phyloP scores from a whole-genome alignment of 352 stramenopile genomes.

The Phytophthora aleatoria region DNA sequence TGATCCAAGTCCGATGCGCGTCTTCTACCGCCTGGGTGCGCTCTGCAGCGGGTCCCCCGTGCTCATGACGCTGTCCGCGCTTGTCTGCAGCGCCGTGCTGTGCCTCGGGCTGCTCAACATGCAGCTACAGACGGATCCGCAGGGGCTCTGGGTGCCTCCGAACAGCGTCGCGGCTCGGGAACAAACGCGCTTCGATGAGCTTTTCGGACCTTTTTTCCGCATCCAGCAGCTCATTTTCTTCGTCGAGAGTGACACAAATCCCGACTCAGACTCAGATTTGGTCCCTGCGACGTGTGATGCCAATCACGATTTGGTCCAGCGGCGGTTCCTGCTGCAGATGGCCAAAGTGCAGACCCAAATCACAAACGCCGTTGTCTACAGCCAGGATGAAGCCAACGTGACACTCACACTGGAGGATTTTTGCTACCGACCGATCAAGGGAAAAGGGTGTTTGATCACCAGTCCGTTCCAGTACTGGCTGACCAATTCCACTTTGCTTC shows the following conservation, averaged over 20 bases:
- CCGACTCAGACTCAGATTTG: slow-evolving; percentile 11
- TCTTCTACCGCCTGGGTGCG: slow-evolving; percentile 61
- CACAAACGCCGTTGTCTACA: slow-evolving; percentile 28
- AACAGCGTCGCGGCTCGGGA: slow-evolving; percentile 63
- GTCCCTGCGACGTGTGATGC: slow-evolving; percentile 27
- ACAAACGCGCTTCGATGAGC: slow-evolving; percentile 74
- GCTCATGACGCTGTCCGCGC: slow-evolving; percentile 48
- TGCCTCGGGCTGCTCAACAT: slow-evolving; percentile 66
- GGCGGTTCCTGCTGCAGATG: slow-evolving; percentile 60
- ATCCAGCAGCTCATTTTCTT: slow-evolving; percentile 90
- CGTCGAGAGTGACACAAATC: slow-evolving; percentile 33
- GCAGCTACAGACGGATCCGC: slow-evolving; percentile 75
- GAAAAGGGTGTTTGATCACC: slow-evolving; percentile 82
- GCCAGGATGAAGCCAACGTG: slow-evolving; percentile 30
- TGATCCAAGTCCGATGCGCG: slow-evolving; percentile 38
- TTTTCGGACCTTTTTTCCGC: slow-evolving; percentile 88
- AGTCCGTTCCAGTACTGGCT: slow-evolving; percentile 87
- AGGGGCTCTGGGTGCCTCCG: slow-evolving; percentile 83
- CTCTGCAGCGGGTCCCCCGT: slow-evolving; percentile 55
- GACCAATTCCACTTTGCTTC: slow-evolving; percentile 57
- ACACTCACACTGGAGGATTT: slow-evolving; percentile 67
- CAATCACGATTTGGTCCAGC: slow-evolving; percentile 62
- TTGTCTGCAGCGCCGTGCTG: slow-evolving; percentile 55
- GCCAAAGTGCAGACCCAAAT: slow-evolving; percentile 74
- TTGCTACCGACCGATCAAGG: slow-evolving; percentile 78